Conservation (phyloP, 352 stramenopile species). For the Lagenidium giganteum region DNA sequence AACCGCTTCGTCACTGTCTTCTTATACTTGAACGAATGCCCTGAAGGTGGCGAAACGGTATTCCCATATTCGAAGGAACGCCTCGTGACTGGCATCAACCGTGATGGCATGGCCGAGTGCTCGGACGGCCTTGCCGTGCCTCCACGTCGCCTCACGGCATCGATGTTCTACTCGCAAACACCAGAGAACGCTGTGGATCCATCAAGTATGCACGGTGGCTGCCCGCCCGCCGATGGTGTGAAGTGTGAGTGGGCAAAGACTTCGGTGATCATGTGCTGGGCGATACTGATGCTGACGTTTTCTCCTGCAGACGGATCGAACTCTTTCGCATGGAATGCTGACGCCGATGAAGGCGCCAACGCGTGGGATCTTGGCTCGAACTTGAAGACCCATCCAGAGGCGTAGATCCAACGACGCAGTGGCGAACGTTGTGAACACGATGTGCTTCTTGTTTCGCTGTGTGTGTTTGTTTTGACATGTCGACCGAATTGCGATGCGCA, state of each 20-base stretch:
- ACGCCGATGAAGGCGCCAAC: constrained; percentile 60
- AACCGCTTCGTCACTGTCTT: constrained; percentile 95
- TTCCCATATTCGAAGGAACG: constrained; percentile 83
- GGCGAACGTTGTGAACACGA: no score
- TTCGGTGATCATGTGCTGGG: no score
- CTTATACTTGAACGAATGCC: constrained; percentile 93
- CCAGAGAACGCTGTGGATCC: constrained; percentile 50
- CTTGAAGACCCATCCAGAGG: constrained; percentile 28
- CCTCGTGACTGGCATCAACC: constrained; percentile 48
- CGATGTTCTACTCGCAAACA: constrained; percentile 71
- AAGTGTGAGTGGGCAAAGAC: no score
- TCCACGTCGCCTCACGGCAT: constrained; percentile 51
- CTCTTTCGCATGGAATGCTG: constrained; percentile 66
- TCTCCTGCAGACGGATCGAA: no score
- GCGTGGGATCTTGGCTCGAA: constrained; percentile 44
- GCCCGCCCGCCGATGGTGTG: constrained; percentile 40
- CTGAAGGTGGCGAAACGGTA: constrained; percentile 92
- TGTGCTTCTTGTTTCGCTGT: no score
- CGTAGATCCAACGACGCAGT: no score
- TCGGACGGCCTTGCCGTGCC: constrained; percentile 58
- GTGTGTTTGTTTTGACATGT: no score
- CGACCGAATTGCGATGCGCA: no score
- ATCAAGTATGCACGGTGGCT: constrained; percentile 58
- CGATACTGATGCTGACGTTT: no score
- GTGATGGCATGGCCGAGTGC: constrained; percentile 60